phyloP scores from a whole-genome alignment of 1,284 basidiomycete species.

The Earliella scabrosa region DNA sequence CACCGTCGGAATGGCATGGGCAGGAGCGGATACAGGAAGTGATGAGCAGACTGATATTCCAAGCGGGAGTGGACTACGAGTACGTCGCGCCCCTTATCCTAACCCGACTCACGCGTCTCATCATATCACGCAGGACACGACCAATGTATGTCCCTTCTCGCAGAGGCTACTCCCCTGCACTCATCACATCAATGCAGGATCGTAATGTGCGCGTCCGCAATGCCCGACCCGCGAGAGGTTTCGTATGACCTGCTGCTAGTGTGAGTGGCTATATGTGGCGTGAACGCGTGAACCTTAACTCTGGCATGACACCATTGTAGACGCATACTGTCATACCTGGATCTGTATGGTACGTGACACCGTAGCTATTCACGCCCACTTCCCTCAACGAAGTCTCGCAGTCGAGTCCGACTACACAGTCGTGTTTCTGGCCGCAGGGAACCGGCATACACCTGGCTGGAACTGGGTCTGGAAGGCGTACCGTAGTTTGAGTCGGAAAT shows the following conservation, averaged over 20 bases:
- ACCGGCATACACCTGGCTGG: constrained; percentile 77
- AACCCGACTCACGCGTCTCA: background rate
- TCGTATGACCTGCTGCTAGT: constrained; percentile 78
- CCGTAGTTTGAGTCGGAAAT: constrained; percentile 78
- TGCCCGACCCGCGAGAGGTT: constrained; percentile 78
- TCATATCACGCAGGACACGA: constrained; percentile 59
- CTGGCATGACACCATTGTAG: constrained; percentile 39
- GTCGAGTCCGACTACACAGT: constrained; percentile 89
- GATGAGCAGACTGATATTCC: constrained; percentile 77
- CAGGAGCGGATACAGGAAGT: constrained; percentile 63
- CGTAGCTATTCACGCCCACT: background rate
- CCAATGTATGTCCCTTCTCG: constrained; percentile 67
- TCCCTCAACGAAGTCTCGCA: constrained; percentile 34
- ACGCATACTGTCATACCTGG: constrained; percentile 74
- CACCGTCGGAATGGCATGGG: constrained; percentile 23
- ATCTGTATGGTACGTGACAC: constrained; percentile 70
- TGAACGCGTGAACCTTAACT: too few species aligned
- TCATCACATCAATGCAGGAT: constrained; percentile 55
- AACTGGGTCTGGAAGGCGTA: constrained; percentile 93
- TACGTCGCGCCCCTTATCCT: constrained; percentile 38
- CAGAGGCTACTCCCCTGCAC: background rate
- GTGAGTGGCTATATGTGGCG: constrained; percentile 48
- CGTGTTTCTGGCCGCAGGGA: constrained; percentile 85
- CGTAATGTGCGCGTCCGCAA: constrained; percentile 76
- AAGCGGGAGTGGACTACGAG: constrained; percentile 89